Base-by-base conservation (phyloP, 257 asterid species). In the Jaltomata sinuosa region DNA sequence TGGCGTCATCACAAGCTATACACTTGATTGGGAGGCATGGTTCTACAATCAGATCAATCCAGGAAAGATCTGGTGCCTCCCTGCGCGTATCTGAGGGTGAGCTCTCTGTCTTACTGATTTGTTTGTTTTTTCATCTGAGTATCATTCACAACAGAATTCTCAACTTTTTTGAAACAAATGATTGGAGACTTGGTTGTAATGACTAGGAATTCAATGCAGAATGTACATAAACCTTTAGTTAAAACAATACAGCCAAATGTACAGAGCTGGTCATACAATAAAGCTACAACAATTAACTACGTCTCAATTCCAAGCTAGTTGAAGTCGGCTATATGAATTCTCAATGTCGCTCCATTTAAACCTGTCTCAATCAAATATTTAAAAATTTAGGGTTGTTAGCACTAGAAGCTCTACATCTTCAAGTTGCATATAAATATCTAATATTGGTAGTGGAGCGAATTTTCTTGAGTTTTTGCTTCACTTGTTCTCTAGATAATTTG, bases 11-110 rank as follows among this genome's bases (percentile, higher is more conserved):
- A 5, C 98, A 94, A 87, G 98, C 97, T 25, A 90, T 91, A 80
- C 92, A 93, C 82, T 87, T 94, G 87, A 94, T 94, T 53, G 98
- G 97, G 71, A 94, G 89, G 84, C 97, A 90, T 86, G 98, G 98
- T 78, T 89, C 93, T 79, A 49, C 92, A 81, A 94, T 94, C 79
- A 94, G 91, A 84, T 88, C 93, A 59, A 93, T 94, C 77, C 98
- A 94, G 88, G 98, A 94, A 84, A 90, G 85, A 83, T 85, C 90
- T 31, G 92, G 95, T 79, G 96, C 95, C 42, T 84, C 93, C 21
- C 89, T 94, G 31, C 92, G 97, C 79, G 91, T 94, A 68, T 84
- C 95, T 76, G 88, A 83, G 84, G 96, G 97, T 94, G 90, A 79
- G 22, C 14, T 81, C 18, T 71, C 50, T 76, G 36, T 14, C 72